A percentile compares a stretch with the other conserved stretches of the same genome.
Conservation (phyloP, 1,139 yeast genomes). For the Geotrichum citri-aurantii region DNA sequence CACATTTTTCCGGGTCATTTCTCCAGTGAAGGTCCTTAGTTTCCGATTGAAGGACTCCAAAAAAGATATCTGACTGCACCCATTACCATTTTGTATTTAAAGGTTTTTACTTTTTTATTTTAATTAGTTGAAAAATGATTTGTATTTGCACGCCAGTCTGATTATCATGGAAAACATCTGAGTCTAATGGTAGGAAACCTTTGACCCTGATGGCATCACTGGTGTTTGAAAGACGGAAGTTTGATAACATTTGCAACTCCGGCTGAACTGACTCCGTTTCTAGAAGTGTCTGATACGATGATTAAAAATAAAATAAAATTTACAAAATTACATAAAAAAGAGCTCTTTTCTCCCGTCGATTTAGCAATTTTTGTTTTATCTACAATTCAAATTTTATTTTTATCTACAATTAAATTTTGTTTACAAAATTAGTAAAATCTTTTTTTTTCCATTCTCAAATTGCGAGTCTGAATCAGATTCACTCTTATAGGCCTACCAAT, state of each 20-base stretch:
- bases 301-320: background rate
- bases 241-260: background rate
- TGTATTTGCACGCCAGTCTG: background rate
- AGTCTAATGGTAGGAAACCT: too few relatives aligned
- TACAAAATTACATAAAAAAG: background rate
- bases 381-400: too few relatives aligned
- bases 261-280: background rate
- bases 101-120: too few relatives aligned
- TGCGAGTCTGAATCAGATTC: background rate
- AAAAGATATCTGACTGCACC: too few relatives aligned
- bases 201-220: background rate
- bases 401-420: background rate
- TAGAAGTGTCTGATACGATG: background rate
- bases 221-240: background rate
- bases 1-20: too few relatives aligned
- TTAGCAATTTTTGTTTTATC: too few relatives aligned
- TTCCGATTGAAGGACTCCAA: too few relatives aligned
- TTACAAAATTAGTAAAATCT: background rate
- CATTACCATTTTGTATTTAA: too few relatives aligned
- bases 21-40: too few relatives aligned
- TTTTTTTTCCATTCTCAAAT: background rate
- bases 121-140: too few relatives aligned
- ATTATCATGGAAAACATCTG: background rate
- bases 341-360: too few relatives aligned
- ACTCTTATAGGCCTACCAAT: background rate